Conservation (phyloP, 1,139 yeast species). For the Nakaseomyces nivariensis region DNA sequence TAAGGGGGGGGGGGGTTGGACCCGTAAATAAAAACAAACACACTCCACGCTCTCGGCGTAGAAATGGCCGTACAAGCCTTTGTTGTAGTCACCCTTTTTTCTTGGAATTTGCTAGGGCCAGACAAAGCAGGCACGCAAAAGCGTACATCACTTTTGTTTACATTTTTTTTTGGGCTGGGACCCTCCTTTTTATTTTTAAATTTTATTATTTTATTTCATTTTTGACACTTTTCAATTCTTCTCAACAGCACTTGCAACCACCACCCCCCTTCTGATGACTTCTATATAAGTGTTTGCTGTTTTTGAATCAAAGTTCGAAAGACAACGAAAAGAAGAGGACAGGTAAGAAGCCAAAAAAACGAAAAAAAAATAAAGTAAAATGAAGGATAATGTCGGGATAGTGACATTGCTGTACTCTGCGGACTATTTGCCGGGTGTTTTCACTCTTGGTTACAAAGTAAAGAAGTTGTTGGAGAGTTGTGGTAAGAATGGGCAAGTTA, state of each 20-base stretch:
- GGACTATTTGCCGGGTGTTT: conserved; percentile 67
- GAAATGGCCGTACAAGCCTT: background rate
- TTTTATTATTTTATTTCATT: background rate
- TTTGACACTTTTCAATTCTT: background rate
- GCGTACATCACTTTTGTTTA: background rate
- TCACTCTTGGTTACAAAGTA: conserved; percentile 43
- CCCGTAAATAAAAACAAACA: background rate
- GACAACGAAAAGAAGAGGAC: too few species aligned
- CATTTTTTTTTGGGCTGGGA: too few species aligned
- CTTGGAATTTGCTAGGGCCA: too few species aligned
- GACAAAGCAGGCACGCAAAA: background rate
- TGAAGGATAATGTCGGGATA: conserved; percentile 35
- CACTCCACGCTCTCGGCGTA: background rate
- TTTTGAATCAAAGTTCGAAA: too few species aligned
- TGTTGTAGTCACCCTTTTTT: too few species aligned
- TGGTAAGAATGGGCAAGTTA: conserved; percentile 4
- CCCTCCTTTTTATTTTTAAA: background rate
- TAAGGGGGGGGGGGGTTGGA: background rate
- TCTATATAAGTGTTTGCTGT: too few species aligned
- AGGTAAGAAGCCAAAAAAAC: background rate
- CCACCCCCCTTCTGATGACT: background rate
- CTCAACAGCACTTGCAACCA: too few species aligned
- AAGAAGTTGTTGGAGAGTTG: conserved; percentile 10
- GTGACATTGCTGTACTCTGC: conserved; percentile 59
- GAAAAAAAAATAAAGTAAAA: background rate